Percentiles rank a stretch among this genome's conserved stretches.
Conservation (phyloP, 164 flowering plant species). For the Dillenia suffruticosa region DNA sequence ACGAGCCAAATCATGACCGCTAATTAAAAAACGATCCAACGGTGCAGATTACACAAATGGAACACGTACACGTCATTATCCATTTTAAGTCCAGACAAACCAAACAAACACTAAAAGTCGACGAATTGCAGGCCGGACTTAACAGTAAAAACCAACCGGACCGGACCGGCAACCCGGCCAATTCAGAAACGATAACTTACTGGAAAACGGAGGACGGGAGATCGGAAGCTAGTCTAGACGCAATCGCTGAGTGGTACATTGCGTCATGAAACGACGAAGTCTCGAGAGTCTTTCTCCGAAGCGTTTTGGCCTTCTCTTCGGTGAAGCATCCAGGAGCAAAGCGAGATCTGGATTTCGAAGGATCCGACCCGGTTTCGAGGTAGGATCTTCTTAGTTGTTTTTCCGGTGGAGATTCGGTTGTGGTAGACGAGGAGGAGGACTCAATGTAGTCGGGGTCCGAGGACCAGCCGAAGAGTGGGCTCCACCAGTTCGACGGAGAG, state of each 20-base stretch:
- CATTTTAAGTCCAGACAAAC: too few relatives aligned
- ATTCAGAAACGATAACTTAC: too few relatives aligned
- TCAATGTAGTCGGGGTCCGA: constrained; percentile 72
- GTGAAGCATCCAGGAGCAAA: constrained; percentile 62
- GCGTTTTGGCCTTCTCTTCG: constrained; percentile 74
- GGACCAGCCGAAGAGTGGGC: constrained; percentile 70
- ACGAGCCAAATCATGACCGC: too few relatives aligned
- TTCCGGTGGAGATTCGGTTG: not conserved
- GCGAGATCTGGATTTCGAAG: constrained; percentile 2
- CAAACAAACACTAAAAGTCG: too few relatives aligned
- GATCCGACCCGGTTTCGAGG: constrained; percentile 6
- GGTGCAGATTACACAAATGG: too few relatives aligned
- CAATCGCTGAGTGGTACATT: constrained; percentile 93
- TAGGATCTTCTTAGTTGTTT: not conserved
- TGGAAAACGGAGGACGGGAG: constrained; percentile 16
- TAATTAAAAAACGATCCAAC: too few relatives aligned
- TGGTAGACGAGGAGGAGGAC: constrained; percentile 2
- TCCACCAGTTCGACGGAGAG: constrained; percentile 52
- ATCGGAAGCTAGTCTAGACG: constrained; percentile 83
- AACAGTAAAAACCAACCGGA: too few relatives aligned
- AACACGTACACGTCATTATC: too few relatives aligned
- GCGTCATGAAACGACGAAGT: constrained; percentile 57
- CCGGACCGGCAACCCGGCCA: too few relatives aligned
- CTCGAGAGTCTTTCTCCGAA: constrained; percentile 55
- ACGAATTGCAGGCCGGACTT: too few relatives aligned